Evolutionary conservation across 257 asterid species (phyloP).

Genomic region (Leonotis leonurus): DNA sequence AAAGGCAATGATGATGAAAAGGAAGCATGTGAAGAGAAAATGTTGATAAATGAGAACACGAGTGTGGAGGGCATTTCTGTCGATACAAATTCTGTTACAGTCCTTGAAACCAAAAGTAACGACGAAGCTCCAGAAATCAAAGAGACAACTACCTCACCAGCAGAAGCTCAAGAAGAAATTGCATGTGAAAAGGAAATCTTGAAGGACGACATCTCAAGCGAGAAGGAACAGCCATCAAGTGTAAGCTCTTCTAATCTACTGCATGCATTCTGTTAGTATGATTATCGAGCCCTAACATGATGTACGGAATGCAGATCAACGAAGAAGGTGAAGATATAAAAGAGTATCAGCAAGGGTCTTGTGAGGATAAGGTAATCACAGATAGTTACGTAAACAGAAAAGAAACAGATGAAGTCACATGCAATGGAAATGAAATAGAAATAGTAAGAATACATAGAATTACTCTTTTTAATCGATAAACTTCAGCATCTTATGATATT

Average conservation of each 20-base stretch:
- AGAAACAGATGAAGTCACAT: conserved; percentile 5
- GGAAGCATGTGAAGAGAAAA: conserved; percentile 26
- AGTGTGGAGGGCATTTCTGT: conserved; percentile 18
- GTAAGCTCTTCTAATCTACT: conserved; percentile 4
- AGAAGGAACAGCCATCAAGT: conserved; percentile 22
- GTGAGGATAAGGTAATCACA: conserved; percentile 22
- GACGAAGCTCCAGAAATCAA: conserved; percentile 18
- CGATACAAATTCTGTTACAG: conserved; percentile 14
- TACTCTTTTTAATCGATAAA: neutral
- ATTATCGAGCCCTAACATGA: conserved; percentile 12
- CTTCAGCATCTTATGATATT: conserved; percentile 6
- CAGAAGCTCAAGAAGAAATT: conserved; percentile 18
- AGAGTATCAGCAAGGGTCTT: conserved; percentile 14
- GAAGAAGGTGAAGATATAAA: conserved; percentile 22
- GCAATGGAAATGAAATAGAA: conserved; percentile 12
- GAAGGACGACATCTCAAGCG: conserved; percentile 8
- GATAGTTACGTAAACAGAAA: conserved; percentile 11
- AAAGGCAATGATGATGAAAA: conserved; percentile 20
- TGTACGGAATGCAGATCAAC: conserved; percentile 19
- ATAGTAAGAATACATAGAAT: neutral
- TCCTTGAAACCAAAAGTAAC: conserved; percentile 5
- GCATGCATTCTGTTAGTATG: conserved; percentile 6
- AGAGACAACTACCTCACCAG: neutral
- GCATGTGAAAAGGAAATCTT: conserved; percentile 10
- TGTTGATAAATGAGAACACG: conserved; percentile 8